phyloP scores from a whole-genome alignment of 208 protist genomes.

The Trypanosoma theileri region DNA sequence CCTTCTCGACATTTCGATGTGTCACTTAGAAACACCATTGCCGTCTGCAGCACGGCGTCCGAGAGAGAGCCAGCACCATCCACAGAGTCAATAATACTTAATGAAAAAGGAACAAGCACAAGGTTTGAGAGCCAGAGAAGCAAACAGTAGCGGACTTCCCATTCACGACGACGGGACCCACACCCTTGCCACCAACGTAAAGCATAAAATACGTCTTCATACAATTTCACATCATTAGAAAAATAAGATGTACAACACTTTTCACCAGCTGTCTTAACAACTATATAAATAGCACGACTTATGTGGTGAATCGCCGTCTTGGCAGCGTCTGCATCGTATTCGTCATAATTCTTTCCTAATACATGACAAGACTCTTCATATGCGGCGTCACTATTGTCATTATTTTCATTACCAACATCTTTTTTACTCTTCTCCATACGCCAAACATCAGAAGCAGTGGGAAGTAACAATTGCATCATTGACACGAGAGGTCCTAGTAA shows the following conservation, averaged over 20 bases:
- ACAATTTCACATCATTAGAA: conserved; percentile 87
- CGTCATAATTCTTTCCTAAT: conserved; percentile 70
- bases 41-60: conserved; percentile 69
- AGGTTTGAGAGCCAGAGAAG: conserved; percentile 97
- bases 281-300: conserved; percentile 85
- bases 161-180: conserved; percentile 61
- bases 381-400: conserved; percentile 20
- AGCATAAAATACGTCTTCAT: conserved; percentile 87
- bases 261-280: conserved; percentile 94
- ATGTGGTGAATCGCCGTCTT: conserved; percentile 73
- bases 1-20: conserved; percentile 90
- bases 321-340: conserved; percentile 77
- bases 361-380: conserved; percentile 12
- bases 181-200: conserved; percentile 65
- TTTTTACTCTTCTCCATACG: conserved; percentile 11
- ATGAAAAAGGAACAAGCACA: conserved; percentile 95
- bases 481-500: conserved; percentile 80
- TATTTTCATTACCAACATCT: neutral
- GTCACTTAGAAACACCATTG: conserved; percentile 75
- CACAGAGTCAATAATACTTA: conserved; percentile 89
- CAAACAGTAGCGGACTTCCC: conserved; percentile 96
- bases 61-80: conserved; percentile 50
- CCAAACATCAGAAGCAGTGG: conserved; percentile 51
- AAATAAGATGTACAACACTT: conserved; percentile 94
- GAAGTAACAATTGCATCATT: conserved; percentile 54